Conservation (phyloP, 2,329 filamentous ascomycete genomes). For the Alternaria atra region DNA sequence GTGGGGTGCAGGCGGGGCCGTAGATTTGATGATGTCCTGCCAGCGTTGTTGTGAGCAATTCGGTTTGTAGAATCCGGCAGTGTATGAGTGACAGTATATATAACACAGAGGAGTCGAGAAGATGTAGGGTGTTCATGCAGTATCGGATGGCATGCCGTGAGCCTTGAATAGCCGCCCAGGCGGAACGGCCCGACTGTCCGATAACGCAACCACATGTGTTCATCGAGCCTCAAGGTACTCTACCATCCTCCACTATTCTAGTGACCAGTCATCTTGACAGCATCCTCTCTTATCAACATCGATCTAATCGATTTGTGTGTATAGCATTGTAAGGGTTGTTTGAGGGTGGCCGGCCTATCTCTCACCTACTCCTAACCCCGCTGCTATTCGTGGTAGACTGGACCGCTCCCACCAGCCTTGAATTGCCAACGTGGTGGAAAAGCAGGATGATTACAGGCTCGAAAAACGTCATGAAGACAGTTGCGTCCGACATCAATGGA, state of each 20-base stretch:
- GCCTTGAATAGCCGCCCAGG: conserved; percentile 20
- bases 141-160: conserved; percentile 14
- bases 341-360: not conserved
- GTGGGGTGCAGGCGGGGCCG: not conserved
- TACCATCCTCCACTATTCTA: not conserved
- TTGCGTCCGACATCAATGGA: not conserved
- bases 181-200: conserved; percentile 11
- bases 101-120: not conserved
- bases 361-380: not conserved
- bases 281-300: not conserved
- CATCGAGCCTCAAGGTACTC: not conserved
- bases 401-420: not conserved
- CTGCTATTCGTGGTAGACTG: not conserved
- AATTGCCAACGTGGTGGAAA: not conserved
- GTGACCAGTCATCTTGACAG: not conserved
- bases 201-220: not conserved
- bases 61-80: not conserved
- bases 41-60: not conserved
- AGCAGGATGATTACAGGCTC: not conserved
- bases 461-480: not conserved
- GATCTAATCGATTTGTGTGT: not conserved
- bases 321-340: not conserved
- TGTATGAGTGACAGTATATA: not conserved
- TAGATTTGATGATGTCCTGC: not conserved
- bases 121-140: conserved; percentile 11